Evolutionary conservation across 2,329 filamentous ascomycete genomes (phyloP).

Genomic region (Claviceps cyperi): DNA sequence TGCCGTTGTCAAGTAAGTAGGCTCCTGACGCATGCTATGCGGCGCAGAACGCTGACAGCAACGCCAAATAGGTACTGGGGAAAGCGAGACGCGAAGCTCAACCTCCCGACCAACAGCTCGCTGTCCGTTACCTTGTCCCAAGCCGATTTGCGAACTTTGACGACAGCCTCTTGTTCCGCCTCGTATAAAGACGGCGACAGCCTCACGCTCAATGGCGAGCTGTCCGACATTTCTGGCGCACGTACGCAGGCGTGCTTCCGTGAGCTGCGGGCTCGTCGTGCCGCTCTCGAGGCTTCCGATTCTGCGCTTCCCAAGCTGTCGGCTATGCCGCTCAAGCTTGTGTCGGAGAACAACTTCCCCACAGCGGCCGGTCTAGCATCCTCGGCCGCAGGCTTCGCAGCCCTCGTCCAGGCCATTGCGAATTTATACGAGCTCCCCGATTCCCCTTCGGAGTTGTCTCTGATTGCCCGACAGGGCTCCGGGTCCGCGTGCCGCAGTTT

Average conservation of each 20-base stretch:
- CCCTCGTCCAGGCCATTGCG: slow-evolving; percentile 71
- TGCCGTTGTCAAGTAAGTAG: slow-evolving; percentile 78
- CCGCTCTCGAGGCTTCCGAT: slow-evolving; percentile 58
- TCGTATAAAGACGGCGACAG: slow-evolving; percentile 51
- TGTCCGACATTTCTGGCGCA: slow-evolving; percentile 73
- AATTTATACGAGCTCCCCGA: slow-evolving; percentile 79
- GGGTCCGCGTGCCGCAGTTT: slow-evolving; percentile 87
- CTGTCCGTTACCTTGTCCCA: slow-evolving; percentile 94
- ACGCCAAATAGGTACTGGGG: slow-evolving; percentile 60
- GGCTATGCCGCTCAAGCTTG: slow-evolving; percentile 62
- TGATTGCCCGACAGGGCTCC: slow-evolving; percentile 85
- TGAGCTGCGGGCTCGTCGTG: slow-evolving; percentile 65
- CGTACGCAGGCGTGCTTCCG: slow-evolving; percentile 91
- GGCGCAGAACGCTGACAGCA: neutral
- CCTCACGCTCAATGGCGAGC: slow-evolving; percentile 70
- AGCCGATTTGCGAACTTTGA: slow-evolving; percentile 84
- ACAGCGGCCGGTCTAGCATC: slow-evolving; percentile 81
- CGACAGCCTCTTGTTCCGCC: slow-evolving; percentile 79
- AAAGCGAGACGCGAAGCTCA: slow-evolving; percentile 84
- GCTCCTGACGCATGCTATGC: neutral
- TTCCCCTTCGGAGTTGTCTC: slow-evolving; percentile 66
- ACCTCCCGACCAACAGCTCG: slow-evolving; percentile 95
- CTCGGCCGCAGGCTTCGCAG: slow-evolving; percentile 55
- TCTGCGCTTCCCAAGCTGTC: slow-evolving; percentile 71
- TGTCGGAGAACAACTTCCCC: slow-evolving; percentile 97